Base-by-base conservation (phyloP, 1,284 basidiomycete genomes). In the Inonotus obliquus region DNA sequence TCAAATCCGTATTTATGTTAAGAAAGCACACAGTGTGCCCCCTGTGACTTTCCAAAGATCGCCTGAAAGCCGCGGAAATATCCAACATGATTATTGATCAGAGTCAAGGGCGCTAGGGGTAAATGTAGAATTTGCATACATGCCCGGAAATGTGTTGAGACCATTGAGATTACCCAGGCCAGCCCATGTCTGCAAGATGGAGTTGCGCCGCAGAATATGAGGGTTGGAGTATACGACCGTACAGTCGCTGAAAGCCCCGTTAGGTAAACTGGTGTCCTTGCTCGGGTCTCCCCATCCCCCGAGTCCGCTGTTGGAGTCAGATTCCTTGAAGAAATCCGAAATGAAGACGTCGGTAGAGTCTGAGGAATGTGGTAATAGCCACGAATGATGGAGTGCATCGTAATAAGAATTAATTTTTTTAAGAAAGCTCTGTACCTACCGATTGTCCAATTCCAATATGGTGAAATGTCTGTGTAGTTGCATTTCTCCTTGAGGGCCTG, bases 371-470 rank as follows among this genome's bases (percentile, higher is more conserved):
- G 32, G 59, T 21, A 2, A 5, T 27, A 17, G n/a, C n/a, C n/a
- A n/a, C n/a, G n/a, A n/a, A n/a, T n/a, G 10, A 2, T 21, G 23
- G 29, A 1, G 25, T 35, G 9, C 23, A 56, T 25, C 48, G 52
- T 17, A 11, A 21, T 19, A 13, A 32, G 11, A 10, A 54, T 25
- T 9, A 29, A 6, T 25, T 27, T 11, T 4, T 19, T 7, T 44
- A 27, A 29, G 65, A 5, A n/a, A n/a, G n/a, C n/a, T n/a, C n/a
- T n/a, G n/a, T n/a, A n/a, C n/a, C n/a, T 19, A 75, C 76, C 76
- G 27, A 68, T 60, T 10, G 69, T 70, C 76, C 76, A 77, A 61
- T 78, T 60, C 76, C 76, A 77, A 64, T 78, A 78, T 0, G 76
- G 76, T 5, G 68, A 67, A 0, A 67, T 65, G 5, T 75, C 75